Conservation (phyloP, 257 asterid genomes). For the Mentha longifolia region DNA sequence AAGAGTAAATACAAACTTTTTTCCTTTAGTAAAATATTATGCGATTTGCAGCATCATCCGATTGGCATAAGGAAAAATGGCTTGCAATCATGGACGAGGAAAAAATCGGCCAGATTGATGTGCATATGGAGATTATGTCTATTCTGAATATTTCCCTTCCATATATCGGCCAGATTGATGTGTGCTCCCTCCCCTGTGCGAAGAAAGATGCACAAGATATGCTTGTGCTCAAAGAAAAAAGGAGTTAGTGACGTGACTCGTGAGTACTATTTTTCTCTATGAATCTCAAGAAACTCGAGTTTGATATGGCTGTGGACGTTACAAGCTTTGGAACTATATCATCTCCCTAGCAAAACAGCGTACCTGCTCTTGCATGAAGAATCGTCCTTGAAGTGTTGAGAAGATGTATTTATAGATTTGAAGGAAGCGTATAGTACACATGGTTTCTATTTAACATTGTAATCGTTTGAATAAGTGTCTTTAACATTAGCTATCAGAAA, state of each 20-base stretch:
- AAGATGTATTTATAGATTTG: not conserved
- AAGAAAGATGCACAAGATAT: not conserved
- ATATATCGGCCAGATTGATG: not conserved
- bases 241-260: not conserved
- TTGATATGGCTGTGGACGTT: not conserved
- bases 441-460: not conserved
- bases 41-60: conserved; percentile 11
- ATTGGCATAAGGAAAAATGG: not conserved
- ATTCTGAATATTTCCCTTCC: not conserved
- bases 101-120: not conserved
- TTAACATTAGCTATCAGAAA: not conserved
- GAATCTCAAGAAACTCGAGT: not conserved
- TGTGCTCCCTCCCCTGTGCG: not conserved
- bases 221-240: not conserved
- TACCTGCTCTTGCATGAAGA: not conserved
- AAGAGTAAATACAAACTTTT: too few species aligned
- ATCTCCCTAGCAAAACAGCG: not conserved
- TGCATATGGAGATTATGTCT: not conserved
- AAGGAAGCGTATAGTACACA: too few species aligned
- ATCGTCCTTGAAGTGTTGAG: not conserved
- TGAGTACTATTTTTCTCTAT: not conserved
- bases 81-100: not conserved
- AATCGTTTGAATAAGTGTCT: not conserved
- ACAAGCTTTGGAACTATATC: too few species aligned
- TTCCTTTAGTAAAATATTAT: not conserved